phyloP scores from a whole-genome alignment of 495 filamentous ascomycete species.

The Opeltia flavorubescens region DNA sequence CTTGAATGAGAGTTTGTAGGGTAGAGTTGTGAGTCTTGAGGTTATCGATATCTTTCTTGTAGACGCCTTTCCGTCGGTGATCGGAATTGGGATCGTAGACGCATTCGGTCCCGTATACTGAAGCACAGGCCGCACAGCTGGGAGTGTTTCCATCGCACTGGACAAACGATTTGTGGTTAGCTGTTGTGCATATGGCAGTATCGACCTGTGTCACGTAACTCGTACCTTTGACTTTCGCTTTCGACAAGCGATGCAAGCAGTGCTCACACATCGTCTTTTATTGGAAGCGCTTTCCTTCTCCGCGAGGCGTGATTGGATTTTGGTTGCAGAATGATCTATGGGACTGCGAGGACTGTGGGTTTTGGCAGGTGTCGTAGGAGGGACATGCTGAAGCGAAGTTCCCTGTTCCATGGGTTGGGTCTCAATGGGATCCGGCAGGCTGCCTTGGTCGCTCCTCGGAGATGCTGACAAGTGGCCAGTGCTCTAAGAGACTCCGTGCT shows the following conservation, averaged over 20 bases:
- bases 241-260: slow-evolving; percentile 86
- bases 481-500: background rate
- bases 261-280: slow-evolving; percentile 85
- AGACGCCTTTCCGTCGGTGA: slow-evolving; percentile 90
- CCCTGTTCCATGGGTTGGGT: background rate
- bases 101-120: slow-evolving; percentile 77
- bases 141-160: slow-evolving; percentile 87
- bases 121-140: slow-evolving; percentile 85
- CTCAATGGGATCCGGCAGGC: background rate
- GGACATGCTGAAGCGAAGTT: background rate
- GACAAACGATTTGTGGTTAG: too few species aligned
- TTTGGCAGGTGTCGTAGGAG: background rate
- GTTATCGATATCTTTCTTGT: slow-evolving; percentile 85
- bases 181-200: background rate
- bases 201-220: background rate
- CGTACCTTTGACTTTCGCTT: slow-evolving; percentile 70
- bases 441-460: slow-evolving; percentile 7
- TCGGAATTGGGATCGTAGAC: slow-evolving; percentile 88
- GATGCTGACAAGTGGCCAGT: background rate
- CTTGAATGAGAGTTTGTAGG: slow-evolving; percentile 80
- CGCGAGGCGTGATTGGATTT: slow-evolving; percentile 17
- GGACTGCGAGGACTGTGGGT: background rate
- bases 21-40: slow-evolving; percentile 79
- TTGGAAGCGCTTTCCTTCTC: slow-evolving; percentile 25
- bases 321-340: background rate